Conservation (phyloP, 495 filamentous ascomycete species). For the Penicillium herquei region DNA sequence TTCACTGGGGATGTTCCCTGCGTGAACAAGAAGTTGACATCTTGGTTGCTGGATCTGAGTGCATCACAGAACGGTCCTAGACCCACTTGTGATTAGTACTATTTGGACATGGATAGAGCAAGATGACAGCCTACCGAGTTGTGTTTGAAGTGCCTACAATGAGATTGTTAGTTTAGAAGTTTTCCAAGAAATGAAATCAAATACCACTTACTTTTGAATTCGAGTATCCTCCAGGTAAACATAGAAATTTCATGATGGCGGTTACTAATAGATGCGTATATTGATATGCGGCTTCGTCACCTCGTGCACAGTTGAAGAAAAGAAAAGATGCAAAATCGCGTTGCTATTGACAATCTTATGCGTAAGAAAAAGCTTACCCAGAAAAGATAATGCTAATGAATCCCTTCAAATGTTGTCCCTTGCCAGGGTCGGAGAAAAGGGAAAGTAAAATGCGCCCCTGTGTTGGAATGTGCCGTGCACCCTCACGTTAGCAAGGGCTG, state of each 20-base stretch:
- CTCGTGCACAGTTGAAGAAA: not conserved
- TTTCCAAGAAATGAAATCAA: not conserved
- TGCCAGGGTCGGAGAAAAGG: slow-evolving; percentile 7
- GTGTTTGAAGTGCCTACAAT: slow-evolving; percentile 21
- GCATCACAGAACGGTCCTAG: slow-evolving; percentile 21
- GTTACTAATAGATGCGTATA: not conserved
- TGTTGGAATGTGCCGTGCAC: slow-evolving; percentile 28
- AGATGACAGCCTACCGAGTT: slow-evolving; percentile 22
- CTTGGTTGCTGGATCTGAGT: slow-evolving; percentile 11
- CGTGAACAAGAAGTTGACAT: slow-evolving; percentile 23
- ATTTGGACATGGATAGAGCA: not conserved
- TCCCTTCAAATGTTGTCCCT: not conserved
- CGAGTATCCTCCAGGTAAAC: slow-evolving; percentile 27
- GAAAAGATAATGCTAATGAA: slow-evolving; percentile 2
- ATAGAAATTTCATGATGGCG: slow-evolving; percentile 29
- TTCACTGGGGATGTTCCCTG: slow-evolving; percentile 21
- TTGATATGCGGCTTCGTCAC: not conserved
- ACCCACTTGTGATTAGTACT: not conserved
- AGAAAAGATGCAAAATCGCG: not conserved
- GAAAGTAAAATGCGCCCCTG: slow-evolving; percentile 12
- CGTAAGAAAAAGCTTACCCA: not conserved
- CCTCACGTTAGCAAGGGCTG: slow-evolving; percentile 28
- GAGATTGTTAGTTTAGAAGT: not conserved
- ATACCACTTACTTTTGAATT: slow-evolving; percentile 20
- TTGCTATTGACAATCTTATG: not conserved